Evolutionary conservation across 2,329 filamentous ascomycete genomes (phyloP).

Genomic region (Fusarium xyrophilum): DNA sequence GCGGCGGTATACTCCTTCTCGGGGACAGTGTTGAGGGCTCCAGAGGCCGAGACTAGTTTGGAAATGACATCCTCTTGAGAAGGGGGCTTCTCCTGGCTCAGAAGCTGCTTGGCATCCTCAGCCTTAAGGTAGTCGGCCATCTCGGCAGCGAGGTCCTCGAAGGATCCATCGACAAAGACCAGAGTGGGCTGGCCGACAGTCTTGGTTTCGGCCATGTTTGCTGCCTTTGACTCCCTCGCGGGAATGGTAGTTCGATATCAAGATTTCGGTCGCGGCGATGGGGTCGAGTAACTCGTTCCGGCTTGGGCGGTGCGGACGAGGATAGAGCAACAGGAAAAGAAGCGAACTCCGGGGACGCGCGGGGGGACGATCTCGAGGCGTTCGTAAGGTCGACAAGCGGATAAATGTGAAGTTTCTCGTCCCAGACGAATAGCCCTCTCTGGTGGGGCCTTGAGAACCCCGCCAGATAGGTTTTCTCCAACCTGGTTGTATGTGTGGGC

Average conservation of each 20-base stretch:
- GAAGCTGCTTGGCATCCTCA: constrained; percentile 77
- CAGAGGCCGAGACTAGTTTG: constrained; percentile 83
- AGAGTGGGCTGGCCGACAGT: constrained; percentile 62
- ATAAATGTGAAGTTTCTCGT: constrained; percentile 44
- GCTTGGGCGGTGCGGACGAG: constrained; percentile 30
- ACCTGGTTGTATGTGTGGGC: constrained; percentile 49
- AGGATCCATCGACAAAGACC: constrained; percentile 86
- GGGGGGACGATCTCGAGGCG: constrained; percentile 37
- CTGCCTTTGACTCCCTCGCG: constrained; percentile 28
- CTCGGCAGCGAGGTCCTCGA: constrained; percentile 91
- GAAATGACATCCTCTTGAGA: constrained; percentile 84
- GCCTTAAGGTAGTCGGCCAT: constrained; percentile 93
- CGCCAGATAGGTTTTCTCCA: constrained; percentile 48
- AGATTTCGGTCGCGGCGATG: constrained; percentile 31
- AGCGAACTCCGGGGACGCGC: constrained; percentile 26
- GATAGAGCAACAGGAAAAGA: background rate
- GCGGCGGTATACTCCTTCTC: constrained; percentile 97
- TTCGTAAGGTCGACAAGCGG: constrained; percentile 42
- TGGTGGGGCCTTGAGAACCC: constrained; percentile 48
- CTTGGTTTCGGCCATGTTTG: constrained; percentile 45
- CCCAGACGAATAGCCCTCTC: constrained; percentile 50
- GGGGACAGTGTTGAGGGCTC: constrained; percentile 79
- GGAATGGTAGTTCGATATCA: constrained; percentile 23
- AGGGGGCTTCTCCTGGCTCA: constrained; percentile 72
- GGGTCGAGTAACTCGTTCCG: constrained; percentile 25